Evolutionary conservation across 495 filamentous ascomycete species (phyloP).

Genomic region (Lasiosphaeria hispida): DNA sequence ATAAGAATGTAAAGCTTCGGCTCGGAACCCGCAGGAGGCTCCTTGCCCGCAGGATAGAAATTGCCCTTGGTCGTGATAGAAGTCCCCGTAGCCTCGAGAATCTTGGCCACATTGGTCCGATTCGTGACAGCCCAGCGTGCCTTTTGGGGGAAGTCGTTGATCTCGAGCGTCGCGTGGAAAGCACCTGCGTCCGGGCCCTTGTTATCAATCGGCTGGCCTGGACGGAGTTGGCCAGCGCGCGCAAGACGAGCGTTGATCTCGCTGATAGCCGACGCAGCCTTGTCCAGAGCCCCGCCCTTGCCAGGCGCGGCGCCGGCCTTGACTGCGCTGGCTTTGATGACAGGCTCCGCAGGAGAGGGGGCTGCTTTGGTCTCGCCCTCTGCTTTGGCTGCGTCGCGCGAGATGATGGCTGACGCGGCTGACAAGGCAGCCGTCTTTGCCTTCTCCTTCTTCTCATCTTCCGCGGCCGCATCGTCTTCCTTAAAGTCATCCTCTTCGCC

Average conservation of each 20-base stretch:
- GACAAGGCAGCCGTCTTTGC: constrained; percentile 63
- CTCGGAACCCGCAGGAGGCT: constrained; percentile 66
- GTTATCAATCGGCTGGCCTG: constrained; percentile 95
- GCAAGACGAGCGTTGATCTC: constrained; percentile 85
- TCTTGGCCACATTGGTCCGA: constrained; percentile 97
- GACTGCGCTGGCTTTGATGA: constrained; percentile 46
- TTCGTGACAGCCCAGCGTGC: constrained; percentile 99
- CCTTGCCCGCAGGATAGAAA: constrained; percentile 81
- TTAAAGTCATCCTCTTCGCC: constrained; percentile 86
- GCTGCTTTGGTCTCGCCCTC: constrained; percentile 41
- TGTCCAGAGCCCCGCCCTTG: constrained; percentile 73
- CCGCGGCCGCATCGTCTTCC: constrained; percentile 63
- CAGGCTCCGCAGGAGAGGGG: constrained; percentile 43
- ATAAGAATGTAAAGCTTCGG: constrained; percentile 97
- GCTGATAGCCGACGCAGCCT: constrained; percentile 79
- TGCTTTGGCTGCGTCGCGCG: constrained; percentile 39
- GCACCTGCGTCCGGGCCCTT: constrained; percentile 96
- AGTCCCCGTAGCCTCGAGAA: constrained; percentile 89
- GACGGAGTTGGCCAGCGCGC: constrained; percentile 78
- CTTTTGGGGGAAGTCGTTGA: constrained; percentile 99
- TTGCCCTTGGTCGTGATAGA: constrained; percentile 97
- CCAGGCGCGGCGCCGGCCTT: constrained; percentile 46
- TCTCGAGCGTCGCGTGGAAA: constrained; percentile 96
- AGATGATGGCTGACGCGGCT: constrained; percentile 55
- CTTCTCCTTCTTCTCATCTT: constrained; percentile 56